Percentiles rank a stretch among this genome's conserved stretches.
These are phyloP conservation scores for Cystofilobasidium bisporidii DNA, from an alignment of 768 basidiomycete species.

Conservation along the genomic window DNA sequence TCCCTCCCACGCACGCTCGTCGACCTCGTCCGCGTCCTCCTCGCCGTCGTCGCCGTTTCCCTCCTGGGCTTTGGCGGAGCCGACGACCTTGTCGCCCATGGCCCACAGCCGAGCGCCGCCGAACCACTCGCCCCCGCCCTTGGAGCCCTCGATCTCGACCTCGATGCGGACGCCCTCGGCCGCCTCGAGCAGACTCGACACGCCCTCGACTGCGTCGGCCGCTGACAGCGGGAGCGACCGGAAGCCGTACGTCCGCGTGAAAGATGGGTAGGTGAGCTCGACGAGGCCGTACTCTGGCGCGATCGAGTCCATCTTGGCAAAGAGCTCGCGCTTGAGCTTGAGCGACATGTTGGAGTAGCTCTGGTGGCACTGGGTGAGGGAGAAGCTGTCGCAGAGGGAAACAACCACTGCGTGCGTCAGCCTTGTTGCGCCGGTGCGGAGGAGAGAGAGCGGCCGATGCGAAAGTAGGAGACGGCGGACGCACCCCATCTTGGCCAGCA, in stretches of 20 bases:
- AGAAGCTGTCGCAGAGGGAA: constrained; percentile 53
- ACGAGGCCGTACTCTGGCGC: constrained; percentile 91
- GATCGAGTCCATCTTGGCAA: constrained; percentile 71
- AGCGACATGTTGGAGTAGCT: constrained; percentile 92
- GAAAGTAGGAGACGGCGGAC: constrained; percentile 30
- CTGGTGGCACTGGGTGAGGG: constrained; percentile 86
- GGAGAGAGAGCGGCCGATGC: not conserved
- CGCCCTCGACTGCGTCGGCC: constrained; percentile 82
- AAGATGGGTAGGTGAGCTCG: constrained; percentile 87
- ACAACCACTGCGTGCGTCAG: no score
- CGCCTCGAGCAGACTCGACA: constrained; percentile 77
- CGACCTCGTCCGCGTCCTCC: constrained; percentile 36
- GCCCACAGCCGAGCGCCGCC: constrained; percentile 75
- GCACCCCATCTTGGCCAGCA: constrained; percentile 98
- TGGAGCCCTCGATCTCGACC: constrained; percentile 77
- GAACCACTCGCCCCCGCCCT: constrained; percentile 94
- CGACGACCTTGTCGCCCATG: constrained; percentile 40
- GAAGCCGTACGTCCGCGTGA: constrained; percentile 84
- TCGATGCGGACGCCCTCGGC: constrained; percentile 84
- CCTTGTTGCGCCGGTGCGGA: not conserved
- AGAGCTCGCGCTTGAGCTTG: constrained; percentile 72
- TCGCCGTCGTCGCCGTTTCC: constrained; percentile 40
- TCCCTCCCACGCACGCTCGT: constrained; percentile 68
- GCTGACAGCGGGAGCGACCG: constrained; percentile 78
- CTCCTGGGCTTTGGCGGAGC: constrained; percentile 42